Percentiles rank a stretch among this genome's conserved stretches.
phyloP scores from a whole-genome alignment of 257 asterid genomes.

The Hygrophila difformis region DNA sequence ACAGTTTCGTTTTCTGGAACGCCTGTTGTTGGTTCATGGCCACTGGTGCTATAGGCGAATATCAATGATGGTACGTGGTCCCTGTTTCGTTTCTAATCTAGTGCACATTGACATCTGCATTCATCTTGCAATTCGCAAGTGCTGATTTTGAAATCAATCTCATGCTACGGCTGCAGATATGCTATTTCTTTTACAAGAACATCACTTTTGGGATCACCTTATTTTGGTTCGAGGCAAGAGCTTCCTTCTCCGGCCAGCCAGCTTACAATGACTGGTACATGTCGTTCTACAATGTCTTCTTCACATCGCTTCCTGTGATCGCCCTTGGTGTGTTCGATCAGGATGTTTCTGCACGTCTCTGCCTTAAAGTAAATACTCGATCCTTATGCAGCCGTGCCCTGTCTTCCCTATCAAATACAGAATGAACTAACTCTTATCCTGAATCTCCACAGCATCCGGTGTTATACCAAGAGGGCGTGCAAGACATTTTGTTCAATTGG shows the following conservation, averaged over 20 bases:
- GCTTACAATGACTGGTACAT: constrained; percentile 95
- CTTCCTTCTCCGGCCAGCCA: constrained; percentile 93
- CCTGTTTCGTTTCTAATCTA: neutral
- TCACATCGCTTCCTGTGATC: constrained; percentile 91
- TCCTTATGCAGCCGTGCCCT: too few species aligned
- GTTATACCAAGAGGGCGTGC: constrained; percentile 71
- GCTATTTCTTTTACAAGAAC: constrained; percentile 97
- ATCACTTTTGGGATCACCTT: constrained; percentile 88
- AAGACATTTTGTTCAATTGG: constrained; percentile 82
- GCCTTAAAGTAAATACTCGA: constrained; percentile 60
- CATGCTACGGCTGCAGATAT: constrained; percentile 50
- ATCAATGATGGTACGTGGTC: constrained; percentile 70
- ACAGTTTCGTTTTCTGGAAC: constrained; percentile 88
- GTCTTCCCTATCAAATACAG: too few species aligned
- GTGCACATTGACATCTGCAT: too few species aligned
- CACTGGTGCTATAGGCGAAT: constrained; percentile 99
- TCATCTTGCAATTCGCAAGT: too few species aligned
- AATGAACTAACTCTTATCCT: too few species aligned
- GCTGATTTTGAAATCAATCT: constrained; percentile 5
- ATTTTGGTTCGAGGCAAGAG: constrained; percentile 85
- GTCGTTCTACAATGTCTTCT: constrained; percentile 87
- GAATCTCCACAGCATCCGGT: constrained; percentile 73
- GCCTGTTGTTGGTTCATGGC: constrained; percentile 86
- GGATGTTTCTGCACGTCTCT: constrained; percentile 72
- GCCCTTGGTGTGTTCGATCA: constrained; percentile 96